Evolutionary conservation across 2,329 filamentous ascomycete genomes (phyloP).

Genomic region (Trichoderma endophyticum): DNA sequence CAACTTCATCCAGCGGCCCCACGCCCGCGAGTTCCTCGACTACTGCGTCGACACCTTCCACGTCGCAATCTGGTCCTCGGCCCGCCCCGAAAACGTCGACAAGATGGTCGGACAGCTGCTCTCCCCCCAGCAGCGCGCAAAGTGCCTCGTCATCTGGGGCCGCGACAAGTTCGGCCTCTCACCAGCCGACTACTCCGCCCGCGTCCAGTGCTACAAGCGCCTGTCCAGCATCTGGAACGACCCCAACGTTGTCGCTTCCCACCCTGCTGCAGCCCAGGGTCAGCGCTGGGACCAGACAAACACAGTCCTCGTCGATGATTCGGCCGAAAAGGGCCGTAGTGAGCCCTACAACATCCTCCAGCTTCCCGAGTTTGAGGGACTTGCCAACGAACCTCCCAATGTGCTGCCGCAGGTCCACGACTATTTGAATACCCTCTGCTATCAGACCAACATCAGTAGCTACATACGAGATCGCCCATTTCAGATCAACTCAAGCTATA

Average conservation of each 20-base stretch:
- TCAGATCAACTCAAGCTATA: constrained; percentile 32
- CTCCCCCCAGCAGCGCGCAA: constrained; percentile 45
- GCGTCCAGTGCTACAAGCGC: constrained; percentile 88
- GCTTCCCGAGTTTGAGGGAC: constrained; percentile 71
- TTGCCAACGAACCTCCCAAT: constrained; percentile 37
- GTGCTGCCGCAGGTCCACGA: constrained; percentile 60
- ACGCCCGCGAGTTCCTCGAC: constrained; percentile 64
- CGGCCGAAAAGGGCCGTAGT: constrained; percentile 69
- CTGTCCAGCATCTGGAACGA: constrained; percentile 69
- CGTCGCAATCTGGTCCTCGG: constrained; percentile 90
- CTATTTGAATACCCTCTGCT: constrained; percentile 55
- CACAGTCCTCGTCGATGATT: constrained; percentile 88
- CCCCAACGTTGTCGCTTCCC: constrained; percentile 39
- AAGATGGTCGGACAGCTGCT: constrained; percentile 67
- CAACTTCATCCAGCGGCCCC: constrained; percentile 63
- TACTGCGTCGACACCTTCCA: constrained; percentile 72
- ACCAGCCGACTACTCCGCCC: constrained; percentile 58
- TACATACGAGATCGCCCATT: constrained; percentile 56
- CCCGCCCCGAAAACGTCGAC: constrained; percentile 67
- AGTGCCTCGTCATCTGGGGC: constrained; percentile 70
- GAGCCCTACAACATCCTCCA: constrained; percentile 82
- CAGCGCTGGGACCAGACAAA: constrained; percentile 74
- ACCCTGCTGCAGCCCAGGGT: constrained; percentile 41
- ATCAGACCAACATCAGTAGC: constrained; percentile 59
- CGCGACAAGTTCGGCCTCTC: constrained; percentile 73